Base-by-base conservation (phyloP, 2,329 filamentous ascomycete species). In the Trichoderma arundinaceum region DNA sequence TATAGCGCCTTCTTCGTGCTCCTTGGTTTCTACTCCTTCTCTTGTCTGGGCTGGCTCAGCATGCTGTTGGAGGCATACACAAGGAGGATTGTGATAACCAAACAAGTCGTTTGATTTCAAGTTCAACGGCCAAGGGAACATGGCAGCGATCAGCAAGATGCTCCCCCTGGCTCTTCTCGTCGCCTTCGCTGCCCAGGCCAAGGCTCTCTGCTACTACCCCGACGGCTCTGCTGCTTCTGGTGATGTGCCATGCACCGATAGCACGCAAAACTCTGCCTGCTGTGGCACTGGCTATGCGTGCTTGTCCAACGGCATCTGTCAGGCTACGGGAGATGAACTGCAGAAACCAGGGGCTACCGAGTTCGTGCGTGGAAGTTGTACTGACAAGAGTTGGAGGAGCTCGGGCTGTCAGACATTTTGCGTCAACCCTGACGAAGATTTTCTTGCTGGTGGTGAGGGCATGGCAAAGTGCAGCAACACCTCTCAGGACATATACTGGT, bases 251-350 rank as follows among this genome's bases (percentile, higher is more conserved):
- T 79, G 77, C 66, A 66, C 53, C 7, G 68, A 72, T 52, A 69
- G 67, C 43, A 72, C 69, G 1, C 59, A 61, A 1, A 68, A 76
- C 33, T 74, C 77, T 0, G 67, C 71, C 0, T 79, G 77, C 68
- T 79, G 77, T 64, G 75, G 75, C 2, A 71, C 73, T n/a, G 76
- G 74, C 7, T 78, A 74, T 52, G 77, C 76, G 1, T 79, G 77
- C 64, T 68, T 77, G 2, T 74, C 71, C 35, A 77, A 77, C 66
- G 70, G 70, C 32, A 68, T 79, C 5, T 79, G 77, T 67, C 65
- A 70, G 69, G 69, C 74, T 4, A 75, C 73, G 1, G 74, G 68
- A 0, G 57, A 70, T 6, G 69, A 72, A 60, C 46, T 74, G 9
- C 63, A 68, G 19, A 69, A 71, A 56, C 59, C 64, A 0, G 70